Conservation (phyloP, 495 filamentous ascomycete genomes). For the Xylaria intraflava region DNA sequence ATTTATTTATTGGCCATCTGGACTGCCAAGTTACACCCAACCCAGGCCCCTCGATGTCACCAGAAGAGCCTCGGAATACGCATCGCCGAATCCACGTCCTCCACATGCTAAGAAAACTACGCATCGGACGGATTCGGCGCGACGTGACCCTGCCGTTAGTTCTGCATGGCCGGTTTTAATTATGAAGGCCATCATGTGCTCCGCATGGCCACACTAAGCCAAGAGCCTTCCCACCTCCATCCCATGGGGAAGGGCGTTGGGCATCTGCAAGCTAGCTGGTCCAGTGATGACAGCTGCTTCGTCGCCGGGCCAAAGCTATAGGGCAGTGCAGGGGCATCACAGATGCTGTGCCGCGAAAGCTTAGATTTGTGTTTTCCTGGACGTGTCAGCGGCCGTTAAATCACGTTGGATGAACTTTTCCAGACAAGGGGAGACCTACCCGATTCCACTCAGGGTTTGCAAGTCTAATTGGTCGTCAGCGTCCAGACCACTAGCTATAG, state of each 20-base stretch:
- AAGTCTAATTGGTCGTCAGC: conserved; percentile 66
- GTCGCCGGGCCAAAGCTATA: background rate
- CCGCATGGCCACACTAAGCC: background rate
- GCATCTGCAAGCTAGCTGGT: background rate
- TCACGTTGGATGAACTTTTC: conserved; percentile 4
- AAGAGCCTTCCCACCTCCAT: background rate
- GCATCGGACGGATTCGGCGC: conserved; percentile 5
- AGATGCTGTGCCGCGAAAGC: background rate
- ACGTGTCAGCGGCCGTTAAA: conserved; percentile 14
- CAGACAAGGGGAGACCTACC: conserved; percentile 85
- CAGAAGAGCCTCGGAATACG: conserved; percentile 11
- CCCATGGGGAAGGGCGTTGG: background rate
- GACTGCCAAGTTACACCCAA: conserved; percentile 3
- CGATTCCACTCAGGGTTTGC: conserved; percentile 73
- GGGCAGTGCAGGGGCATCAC: background rate
- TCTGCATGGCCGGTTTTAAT: background rate
- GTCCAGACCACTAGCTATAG: conserved; percentile 77
- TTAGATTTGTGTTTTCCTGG: conserved; percentile 29
- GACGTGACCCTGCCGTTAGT: background rate
- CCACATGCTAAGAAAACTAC: background rate
- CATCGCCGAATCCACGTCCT: conserved; percentile 2
- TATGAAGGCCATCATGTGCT: background rate
- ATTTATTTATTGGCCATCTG: conserved; percentile 5
- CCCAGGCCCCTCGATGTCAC: background rate
- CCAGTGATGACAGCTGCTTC: background rate